These are phyloP conservation scores for Lepiota venenata DNA, from an alignment of 768 basidiomycete genomes.

Conservation along the genomic window DNA sequence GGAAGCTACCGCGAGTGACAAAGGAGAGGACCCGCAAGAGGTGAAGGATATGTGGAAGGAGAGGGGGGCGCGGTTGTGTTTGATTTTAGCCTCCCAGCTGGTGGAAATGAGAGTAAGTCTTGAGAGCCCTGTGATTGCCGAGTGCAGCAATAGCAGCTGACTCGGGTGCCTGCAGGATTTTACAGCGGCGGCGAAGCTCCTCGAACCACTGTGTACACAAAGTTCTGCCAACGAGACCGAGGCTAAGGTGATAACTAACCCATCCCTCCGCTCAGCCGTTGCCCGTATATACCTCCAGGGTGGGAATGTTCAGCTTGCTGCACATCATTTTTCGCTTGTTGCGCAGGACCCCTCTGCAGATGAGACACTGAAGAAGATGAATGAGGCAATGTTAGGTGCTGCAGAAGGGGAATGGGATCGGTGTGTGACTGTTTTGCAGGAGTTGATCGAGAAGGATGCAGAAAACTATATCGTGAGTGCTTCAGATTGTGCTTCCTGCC, in stretches of 20 bases:
- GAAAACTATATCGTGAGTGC: constrained; percentile 56
- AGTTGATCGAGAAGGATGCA: constrained; percentile 47
- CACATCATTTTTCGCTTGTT: constrained; percentile 52
- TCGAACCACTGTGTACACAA: constrained; percentile 61
- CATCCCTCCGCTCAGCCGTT: constrained; percentile 63
- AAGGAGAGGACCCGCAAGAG: constrained; percentile 24
- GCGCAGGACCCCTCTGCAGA: constrained; percentile 40
- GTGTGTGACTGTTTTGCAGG: constrained; percentile 43
- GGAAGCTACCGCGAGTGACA: constrained; percentile 20
- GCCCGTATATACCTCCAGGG: constrained; percentile 74
- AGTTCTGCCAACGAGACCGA: constrained; percentile 14
- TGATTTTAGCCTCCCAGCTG: constrained; percentile 80
- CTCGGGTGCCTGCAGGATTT: constrained; percentile 48
- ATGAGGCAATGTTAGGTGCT: constrained; percentile 60
- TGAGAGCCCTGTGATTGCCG: background rate
- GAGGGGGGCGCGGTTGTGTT: constrained; percentile 65
- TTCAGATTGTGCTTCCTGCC: background rate
- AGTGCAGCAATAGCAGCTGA: background rate
- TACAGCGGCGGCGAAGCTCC: constrained; percentile 60
- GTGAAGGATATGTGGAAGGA: constrained; percentile 75
- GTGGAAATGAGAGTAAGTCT: constrained; percentile 75
- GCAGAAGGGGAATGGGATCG: constrained; percentile 69
- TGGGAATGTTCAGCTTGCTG: constrained; percentile 60
- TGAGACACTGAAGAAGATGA: constrained; percentile 51
- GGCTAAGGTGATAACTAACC: constrained; percentile 28